Evolutionary conservation across 257 asterid genomes (phyloP), one percentile per base, ranked within the genome.

Genomic region (Nicotiana otophora): DNA sequence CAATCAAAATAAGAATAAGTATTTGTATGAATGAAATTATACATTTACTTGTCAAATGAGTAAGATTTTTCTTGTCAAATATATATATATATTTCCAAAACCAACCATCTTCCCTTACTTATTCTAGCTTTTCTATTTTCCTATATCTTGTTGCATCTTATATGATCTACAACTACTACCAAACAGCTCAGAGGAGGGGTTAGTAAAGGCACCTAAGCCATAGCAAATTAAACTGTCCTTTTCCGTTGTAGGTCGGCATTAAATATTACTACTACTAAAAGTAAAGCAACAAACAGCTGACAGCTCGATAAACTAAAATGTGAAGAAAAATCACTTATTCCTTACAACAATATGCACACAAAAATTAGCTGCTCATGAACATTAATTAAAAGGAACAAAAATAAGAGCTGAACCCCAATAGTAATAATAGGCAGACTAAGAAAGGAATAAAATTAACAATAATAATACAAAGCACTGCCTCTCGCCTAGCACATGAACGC

Each of bases 401-500:
- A 74, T 48, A 46, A 48, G 42, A 74, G n/a, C 79, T 46, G 15
- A 30, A 65, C 42, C 31, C 23, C 20, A 20, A 15, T 36, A 39
- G 15, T 39, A n/a, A 78, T 17, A 77, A 26, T 8, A 28, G 10
- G 5, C 15, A 65, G 10, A 39, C 46, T 39, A 39, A 39, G 10
- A 7, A 30, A 48, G n/a, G 17, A 61, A 61, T 57, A 60, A 78
- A 20, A 60, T 14, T 12, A 33, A 78, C 12, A 78, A 23, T 39
- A 10, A 16, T 63, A 42, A 70, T 20, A n/a, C 17, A 86, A 69
- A 85, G 94, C 95, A 91, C 93, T 92, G 97, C 93, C 95, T 92
- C 92, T 90, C 82, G 87, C 98, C 97, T 89, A 90, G 92, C 92
- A 89, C 85, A 88, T 85, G 20, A 86, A 19, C 33, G 81, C 90